phyloP scores from a whole-genome alignment of 306 rosid genomes.

The Prunus davidiana region DNA sequence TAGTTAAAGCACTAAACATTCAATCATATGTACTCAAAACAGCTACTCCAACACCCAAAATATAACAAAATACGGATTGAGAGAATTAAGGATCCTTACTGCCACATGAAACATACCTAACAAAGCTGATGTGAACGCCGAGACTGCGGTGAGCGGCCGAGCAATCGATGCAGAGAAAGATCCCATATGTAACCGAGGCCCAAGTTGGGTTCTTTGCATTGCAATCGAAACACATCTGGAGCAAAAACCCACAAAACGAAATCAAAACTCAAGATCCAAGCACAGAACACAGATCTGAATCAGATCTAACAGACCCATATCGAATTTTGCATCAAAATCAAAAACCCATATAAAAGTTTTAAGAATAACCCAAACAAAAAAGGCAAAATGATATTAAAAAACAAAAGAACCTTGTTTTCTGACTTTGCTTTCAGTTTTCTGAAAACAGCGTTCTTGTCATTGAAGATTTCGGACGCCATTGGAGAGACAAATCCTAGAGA shows the following conservation, averaged over 20 bases:
- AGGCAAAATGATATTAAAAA: neutral
- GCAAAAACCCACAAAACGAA: neutral
- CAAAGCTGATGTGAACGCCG: slow-evolving; percentile 92
- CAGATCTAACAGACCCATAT: slow-evolving; percentile 30
- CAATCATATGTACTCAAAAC: neutral
- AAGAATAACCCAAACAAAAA: neutral
- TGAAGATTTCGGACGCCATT: slow-evolving; percentile 68
- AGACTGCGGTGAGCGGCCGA: slow-evolving; percentile 91
- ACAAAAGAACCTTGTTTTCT: slow-evolving; percentile 70
- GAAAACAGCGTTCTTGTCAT: slow-evolving; percentile 70
- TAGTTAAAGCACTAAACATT: neutral
- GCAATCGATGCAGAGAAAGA: slow-evolving; percentile 95
- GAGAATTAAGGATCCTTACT: neutral
- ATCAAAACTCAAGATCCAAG: slow-evolving; percentile 17
- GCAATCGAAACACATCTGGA: slow-evolving; percentile 94
- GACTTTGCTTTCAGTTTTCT: slow-evolving; percentile 72
- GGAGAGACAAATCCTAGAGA: neutral
- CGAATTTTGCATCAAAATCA: slow-evolving; percentile 8
- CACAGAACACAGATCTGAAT: slow-evolving; percentile 42
- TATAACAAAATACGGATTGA: neutral
- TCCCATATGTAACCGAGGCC: slow-evolving; percentile 95
- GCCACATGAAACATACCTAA: slow-evolving; percentile 45
- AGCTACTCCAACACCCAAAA: neutral
- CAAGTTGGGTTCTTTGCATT: slow-evolving; percentile 91
- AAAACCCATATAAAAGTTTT: neutral